A percentile compares a stretch with the other conserved stretches of the same genome.
phyloP scores from a whole-genome alignment of 345 rosid species.

The Arabis alpina region DNA sequence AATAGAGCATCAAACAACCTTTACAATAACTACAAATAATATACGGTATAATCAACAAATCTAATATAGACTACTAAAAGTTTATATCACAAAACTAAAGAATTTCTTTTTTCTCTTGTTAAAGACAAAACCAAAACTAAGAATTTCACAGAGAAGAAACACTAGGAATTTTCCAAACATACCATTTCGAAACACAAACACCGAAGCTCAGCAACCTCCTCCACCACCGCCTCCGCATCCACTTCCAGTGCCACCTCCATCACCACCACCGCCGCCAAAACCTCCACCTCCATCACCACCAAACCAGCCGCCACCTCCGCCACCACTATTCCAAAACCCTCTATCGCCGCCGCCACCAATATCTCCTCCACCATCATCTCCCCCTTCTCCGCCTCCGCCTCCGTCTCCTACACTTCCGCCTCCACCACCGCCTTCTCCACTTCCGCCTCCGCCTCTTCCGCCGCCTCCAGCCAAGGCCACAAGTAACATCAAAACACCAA shows the following conservation, averaged over 20 bases:
- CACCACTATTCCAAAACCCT: constrained; percentile 22
- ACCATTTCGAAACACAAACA: neutral
- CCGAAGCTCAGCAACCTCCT: constrained; percentile 34
- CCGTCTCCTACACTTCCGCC: neutral
- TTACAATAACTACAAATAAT: neutral
- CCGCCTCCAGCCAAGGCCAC: constrained; percentile 13
- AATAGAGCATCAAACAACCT: too few species aligned
- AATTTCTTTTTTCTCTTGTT: too few species aligned
- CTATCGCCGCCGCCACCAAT: neutral
- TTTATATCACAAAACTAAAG: constrained; percentile 14
- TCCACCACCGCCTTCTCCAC: neutral
- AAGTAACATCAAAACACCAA: constrained; percentile 8
- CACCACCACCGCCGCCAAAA: neutral
- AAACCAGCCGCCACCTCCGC: constrained; percentile 24
- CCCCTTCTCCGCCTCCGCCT: neutral
- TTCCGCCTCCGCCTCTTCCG: neutral
- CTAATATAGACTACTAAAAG: neutral
- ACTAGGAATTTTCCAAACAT: neutral
- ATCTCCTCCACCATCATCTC: constrained; percentile 1
- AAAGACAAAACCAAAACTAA: neutral
- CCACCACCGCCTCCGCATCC: neutral
- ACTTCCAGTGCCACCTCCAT: neutral
- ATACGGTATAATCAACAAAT: constrained; percentile 9
- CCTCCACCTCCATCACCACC: constrained; percentile 17
- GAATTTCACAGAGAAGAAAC: neutral